Conservation (phyloP, 2,329 filamentous ascomycete species). For the Aspergillus ibericus region DNA sequence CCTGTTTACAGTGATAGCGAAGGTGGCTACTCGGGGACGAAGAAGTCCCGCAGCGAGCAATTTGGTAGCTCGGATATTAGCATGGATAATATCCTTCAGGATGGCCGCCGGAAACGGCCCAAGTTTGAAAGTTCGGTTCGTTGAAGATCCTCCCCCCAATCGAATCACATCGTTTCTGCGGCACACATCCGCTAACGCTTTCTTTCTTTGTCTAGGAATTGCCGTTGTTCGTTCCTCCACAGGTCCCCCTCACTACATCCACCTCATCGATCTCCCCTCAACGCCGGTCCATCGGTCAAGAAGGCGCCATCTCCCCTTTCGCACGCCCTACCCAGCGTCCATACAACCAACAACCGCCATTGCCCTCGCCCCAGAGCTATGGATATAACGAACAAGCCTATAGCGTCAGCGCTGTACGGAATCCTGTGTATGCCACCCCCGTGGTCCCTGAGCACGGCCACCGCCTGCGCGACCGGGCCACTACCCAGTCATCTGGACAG, state of each 20-base stretch:
- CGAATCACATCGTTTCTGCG: background rate
- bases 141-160: constrained; percentile 27
- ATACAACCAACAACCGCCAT: constrained; percentile 71
- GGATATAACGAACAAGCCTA: constrained; percentile 50
- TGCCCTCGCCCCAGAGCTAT: constrained; percentile 82
- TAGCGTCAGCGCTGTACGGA: constrained; percentile 32
- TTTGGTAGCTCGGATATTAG: constrained; percentile 96
- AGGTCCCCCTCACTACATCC: constrained; percentile 92
- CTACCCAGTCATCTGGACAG: constrained; percentile 49
- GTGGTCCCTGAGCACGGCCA: constrained; percentile 57
- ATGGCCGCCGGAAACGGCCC: constrained; percentile 88
- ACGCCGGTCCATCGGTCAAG: constrained; percentile 74
- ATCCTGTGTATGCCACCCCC: constrained; percentile 62
- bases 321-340: constrained; percentile 74
- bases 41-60: constrained; percentile 76
- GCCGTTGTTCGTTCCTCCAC: constrained; percentile 88
- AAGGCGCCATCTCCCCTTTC: constrained; percentile 67
- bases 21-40: constrained; percentile 68
- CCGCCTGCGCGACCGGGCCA: constrained; percentile 65
- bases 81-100: constrained; percentile 96
- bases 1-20: constrained; percentile 87
- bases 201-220: constrained; percentile 67
- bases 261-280: constrained; percentile 94
- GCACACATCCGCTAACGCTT: constrained; percentile 7
- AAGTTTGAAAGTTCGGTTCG: constrained; percentile 97